Evolutionary conservation across 2,329 filamentous ascomycete genomes (phyloP).

Genomic region (Ophiostoma quercus): DNA sequence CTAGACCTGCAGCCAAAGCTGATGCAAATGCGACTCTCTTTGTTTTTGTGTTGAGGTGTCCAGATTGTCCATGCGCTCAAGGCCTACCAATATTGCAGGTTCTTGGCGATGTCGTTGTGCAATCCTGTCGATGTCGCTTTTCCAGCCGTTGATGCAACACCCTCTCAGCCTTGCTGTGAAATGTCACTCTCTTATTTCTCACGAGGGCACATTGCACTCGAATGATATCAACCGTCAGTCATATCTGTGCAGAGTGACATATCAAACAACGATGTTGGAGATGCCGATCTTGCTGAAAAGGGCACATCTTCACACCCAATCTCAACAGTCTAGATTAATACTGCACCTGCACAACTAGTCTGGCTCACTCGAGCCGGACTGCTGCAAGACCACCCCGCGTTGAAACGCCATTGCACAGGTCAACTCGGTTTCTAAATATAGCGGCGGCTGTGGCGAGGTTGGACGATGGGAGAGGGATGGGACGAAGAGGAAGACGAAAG

Average conservation of each 20-base stretch:
- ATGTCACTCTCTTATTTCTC: not conserved
- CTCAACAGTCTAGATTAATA: not conserved
- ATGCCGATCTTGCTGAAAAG: not conserved
- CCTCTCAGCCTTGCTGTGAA: not conserved
- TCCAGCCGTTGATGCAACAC: not conserved
- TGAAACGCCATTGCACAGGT: slow-evolving; percentile 9
- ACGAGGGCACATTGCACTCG: not conserved
- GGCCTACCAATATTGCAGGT: not conserved
- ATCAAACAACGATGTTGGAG: not conserved
- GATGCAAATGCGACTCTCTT: slow-evolving; percentile 1
- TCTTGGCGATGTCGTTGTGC: not conserved
- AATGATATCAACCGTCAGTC: not conserved
- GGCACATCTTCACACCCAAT: not conserved
- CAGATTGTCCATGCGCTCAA: not conserved
- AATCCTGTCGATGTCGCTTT: not conserved
- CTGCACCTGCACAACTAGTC: not conserved
- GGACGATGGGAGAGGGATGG: not conserved
- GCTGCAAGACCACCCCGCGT: slow-evolving; percentile 6
- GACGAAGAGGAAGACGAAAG: not conserved
- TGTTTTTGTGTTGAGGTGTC: not conserved
- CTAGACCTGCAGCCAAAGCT: not conserved
- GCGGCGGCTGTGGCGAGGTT: not conserved
- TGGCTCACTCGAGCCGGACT: slow-evolving; percentile 3
- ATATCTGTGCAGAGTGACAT: not conserved
- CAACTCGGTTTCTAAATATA: slow-evolving; percentile 11